Evolutionary conservation across 2,329 filamentous ascomycete species (phyloP), one percentile per base, ranked within the genome.

Genomic region (Paraconiothyrium brasiliense): DNA sequence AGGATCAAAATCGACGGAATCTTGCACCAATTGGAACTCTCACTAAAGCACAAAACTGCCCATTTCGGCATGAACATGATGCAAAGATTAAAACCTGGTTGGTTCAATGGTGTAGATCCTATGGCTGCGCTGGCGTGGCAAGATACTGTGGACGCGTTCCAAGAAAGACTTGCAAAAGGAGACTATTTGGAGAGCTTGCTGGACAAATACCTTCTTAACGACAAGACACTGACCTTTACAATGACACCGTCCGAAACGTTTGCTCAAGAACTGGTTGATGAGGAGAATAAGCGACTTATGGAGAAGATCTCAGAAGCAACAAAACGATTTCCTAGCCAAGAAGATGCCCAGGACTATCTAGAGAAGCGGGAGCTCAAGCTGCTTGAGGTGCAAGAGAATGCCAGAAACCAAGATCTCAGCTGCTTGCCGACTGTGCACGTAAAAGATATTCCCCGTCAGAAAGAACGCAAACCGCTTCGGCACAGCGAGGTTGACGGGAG

Each of bases 101-200:
- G 95, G 95, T 98, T 99, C 80, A 96, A 95, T 60, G 95, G 94
- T 5, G 89, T 93, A 3, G 92, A 98, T 76, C 94, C 95, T 0
- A 96, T 98, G 79, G 90, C 97, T 67, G 90, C 92, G 13, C 83
- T 99, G 39, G 91, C 93, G 2, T 98, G 94, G 93, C 95, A 97
- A 70, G 91, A 95, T 47, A 93, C 92, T 0, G 89, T 98, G 3
- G 83, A 89, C 30, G 89, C 89, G 6, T 99, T 99, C 80, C 91
- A 97, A 79, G 81, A 85, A 1, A 87, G 89, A 71, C 90, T 94
- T 67, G 88, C 89, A 0, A 83, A 92, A 74, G 91, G 89, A 2
- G 87, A 87, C 37, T 98, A 98, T 72, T 84, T 99, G 3, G 94
- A 98, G 75, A 84, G 87, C 1, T 81, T 99, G 56, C 83, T 98